phyloP scores from a whole-genome alignment of 106 monocot genomes.

The Allium fistulosum region DNA sequence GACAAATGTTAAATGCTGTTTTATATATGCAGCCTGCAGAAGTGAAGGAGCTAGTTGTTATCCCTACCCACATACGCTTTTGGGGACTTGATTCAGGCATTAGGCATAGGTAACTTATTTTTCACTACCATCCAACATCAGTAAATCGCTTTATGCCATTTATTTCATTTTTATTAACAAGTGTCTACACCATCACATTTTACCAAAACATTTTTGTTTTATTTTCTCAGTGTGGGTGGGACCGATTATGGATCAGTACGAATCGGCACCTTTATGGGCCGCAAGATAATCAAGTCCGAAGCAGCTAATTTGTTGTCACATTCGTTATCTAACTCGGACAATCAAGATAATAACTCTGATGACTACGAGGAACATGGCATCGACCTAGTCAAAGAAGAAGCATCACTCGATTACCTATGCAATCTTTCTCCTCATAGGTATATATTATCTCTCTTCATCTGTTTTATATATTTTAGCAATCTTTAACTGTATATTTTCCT shows the following conservation, averaged over 20 bases:
- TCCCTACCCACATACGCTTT: slow-evolving; percentile 89
- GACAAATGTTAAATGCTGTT: no score
- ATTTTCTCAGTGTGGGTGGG: slow-evolving; percentile 72
- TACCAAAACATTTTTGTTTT: no score
- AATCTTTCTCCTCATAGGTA: slow-evolving; percentile 92
- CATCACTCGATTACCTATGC: slow-evolving; percentile 75
- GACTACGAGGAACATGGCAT: slow-evolving; percentile 65
- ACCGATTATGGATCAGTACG: slow-evolving; percentile 98
- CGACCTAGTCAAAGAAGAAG: slow-evolving; percentile 63
- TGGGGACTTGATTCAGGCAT: slow-evolving; percentile 99
- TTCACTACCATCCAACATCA: background rate
- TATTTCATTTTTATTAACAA: background rate
- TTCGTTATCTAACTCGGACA: slow-evolving; percentile 18
- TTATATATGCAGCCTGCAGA: slow-evolving; percentile 70
- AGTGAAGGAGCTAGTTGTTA: slow-evolving; percentile 78
- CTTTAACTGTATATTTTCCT: background rate
- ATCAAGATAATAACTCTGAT: slow-evolving; percentile 29
- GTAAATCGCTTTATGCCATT: background rate
- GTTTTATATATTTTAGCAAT: background rate
- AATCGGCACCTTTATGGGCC: slow-evolving; percentile 97
- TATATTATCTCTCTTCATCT: background rate
- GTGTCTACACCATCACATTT: no score
- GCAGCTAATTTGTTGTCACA: slow-evolving; percentile 27
- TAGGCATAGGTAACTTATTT: slow-evolving; percentile 62
- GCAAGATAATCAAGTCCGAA: slow-evolving; percentile 79